Evolutionary conservation across 1,139 yeast species (phyloP).

Genomic region (Blastobotrys ciferrii): DNA sequence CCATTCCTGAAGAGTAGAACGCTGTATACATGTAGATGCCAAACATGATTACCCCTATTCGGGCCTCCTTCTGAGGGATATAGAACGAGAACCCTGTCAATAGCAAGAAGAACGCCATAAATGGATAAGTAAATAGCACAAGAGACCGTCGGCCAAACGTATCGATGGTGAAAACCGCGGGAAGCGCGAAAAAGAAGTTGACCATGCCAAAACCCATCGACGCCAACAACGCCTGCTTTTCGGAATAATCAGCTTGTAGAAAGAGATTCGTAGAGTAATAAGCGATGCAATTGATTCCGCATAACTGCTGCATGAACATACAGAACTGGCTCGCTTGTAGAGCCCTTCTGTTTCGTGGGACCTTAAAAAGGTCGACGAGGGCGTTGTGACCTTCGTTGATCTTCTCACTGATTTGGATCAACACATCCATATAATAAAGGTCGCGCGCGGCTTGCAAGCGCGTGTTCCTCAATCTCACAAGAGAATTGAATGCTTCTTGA

Average conservation of each 20-base stretch:
- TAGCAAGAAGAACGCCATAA: slow-evolving; percentile 63
- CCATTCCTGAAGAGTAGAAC: slow-evolving; percentile 79
- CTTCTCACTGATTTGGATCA: slow-evolving; percentile 64
- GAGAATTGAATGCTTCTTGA: slow-evolving; percentile 54
- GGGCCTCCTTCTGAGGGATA: slow-evolving; percentile 51
- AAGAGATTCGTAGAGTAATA: slow-evolving; percentile 64
- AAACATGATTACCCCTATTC: slow-evolving; percentile 62
- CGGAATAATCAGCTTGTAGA: slow-evolving; percentile 61
- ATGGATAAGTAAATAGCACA: slow-evolving; percentile 70
- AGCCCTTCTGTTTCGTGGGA: slow-evolving; percentile 82
- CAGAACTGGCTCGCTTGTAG: slow-evolving; percentile 76
- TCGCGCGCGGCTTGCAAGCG: slow-evolving; percentile 72
- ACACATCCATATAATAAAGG: slow-evolving; percentile 65
- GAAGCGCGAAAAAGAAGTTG: slow-evolving; percentile 77
- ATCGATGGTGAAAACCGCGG: slow-evolving; percentile 82
- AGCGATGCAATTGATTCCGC: slow-evolving; percentile 89
- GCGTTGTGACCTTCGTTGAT: slow-evolving; percentile 41
- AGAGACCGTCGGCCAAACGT: slow-evolving; percentile 73
- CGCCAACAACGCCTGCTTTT: slow-evolving; percentile 64
- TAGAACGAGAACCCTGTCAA: slow-evolving; percentile 77
- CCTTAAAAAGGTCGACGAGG: slow-evolving; percentile 51
- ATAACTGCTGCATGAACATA: slow-evolving; percentile 69
- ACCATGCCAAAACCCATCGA: slow-evolving; percentile 86
- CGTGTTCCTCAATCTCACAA: slow-evolving; percentile 49
- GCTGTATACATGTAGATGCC: slow-evolving; percentile 74